Evolutionary conservation across 495 filamentous ascomycete genomes (phyloP), one percentile per base, ranked within the genome.

Genomic region (Symbiotaphrina buchneri): DNA sequence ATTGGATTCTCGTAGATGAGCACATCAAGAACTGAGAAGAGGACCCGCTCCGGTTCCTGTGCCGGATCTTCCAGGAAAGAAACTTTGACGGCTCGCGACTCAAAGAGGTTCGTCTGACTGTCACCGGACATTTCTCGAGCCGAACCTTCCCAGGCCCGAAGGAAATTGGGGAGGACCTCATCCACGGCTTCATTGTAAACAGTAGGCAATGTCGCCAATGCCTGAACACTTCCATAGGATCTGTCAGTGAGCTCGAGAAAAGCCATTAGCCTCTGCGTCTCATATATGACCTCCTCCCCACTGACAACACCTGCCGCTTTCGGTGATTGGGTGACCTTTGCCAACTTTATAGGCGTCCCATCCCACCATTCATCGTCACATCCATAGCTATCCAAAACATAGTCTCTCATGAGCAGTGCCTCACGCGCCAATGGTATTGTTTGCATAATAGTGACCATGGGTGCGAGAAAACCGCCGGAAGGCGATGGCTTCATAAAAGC

Each of bases 361-460:
- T 69, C 71, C 84, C 84, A 94, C 84, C 84, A 94, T 15, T 85
- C 68, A 6, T 61, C 47, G 36, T 76, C 59, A 33, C 63, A 52
- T 1, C 74, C 75, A 39, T 87, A 90, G 31, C 71, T 62, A 3
- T 54, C 50, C 7, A 69, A 54, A 19, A 49, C 33, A 21, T 53
- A 42, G 38, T 55, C 45, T 22, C 59, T 48, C 14, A 61, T 54
- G 10, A 93, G 55, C 19, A 94, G 58, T 5, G 70, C 61, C 40
- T 87, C 78, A 28, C 82, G 63, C 10, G 71, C 71, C 23, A 71
- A 52, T n/a, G 84, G 84, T 33, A 94, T 85, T 25, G 71, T 58
- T 42, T 85, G 76, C n/a, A 79, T 55, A 27, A 90, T 83, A 7
- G 74, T 81, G 21, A 94, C 36, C 1, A 85, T 47, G 1, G 61